Evolutionary conservation across 495 filamentous ascomycete genomes (phyloP).

Genomic region (Penicillium psychrofluorescens): DNA sequence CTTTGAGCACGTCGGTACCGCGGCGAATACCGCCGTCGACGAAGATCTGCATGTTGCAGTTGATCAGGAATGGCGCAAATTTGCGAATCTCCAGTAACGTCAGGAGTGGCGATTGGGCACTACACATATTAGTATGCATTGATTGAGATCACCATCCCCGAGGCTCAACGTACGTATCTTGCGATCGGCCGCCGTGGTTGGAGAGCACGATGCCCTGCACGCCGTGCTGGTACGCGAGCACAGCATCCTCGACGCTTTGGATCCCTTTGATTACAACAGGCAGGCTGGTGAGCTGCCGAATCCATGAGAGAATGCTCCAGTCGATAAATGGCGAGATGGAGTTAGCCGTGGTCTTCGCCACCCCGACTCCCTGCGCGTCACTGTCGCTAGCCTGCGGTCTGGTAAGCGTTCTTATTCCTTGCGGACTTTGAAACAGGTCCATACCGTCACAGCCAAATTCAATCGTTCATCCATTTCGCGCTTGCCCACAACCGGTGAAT

Average conservation of each 20-base stretch:
- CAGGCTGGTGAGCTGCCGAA: constrained; percentile 70
- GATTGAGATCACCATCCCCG: constrained; percentile 12
- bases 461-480: constrained; percentile 52
- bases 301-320: constrained; percentile 81
- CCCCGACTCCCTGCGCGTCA: constrained; percentile 48
- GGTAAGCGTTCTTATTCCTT: neutral
- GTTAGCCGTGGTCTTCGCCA: constrained; percentile 65
- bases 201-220: constrained; percentile 72
- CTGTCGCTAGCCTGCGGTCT: constrained; percentile 4
- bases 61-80: constrained; percentile 48
- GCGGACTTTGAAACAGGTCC: neutral
- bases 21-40: constrained; percentile 78
- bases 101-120: constrained; percentile 65
- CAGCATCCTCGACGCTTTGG: constrained; percentile 82
- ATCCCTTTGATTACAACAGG: constrained; percentile 87
- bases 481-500: constrained; percentile 58
- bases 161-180: constrained; percentile 31
- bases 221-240: constrained; percentile 59
- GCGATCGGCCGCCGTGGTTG: constrained; percentile 43
- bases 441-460: constrained; percentile 43
- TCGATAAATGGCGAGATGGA: constrained; percentile 74
- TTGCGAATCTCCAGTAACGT: constrained; percentile 64
- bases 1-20: constrained; percentile 85
- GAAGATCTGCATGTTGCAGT: constrained; percentile 68
- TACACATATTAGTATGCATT: constrained; percentile 57